These are phyloP conservation scores for Nakaseomyces delphensis DNA, from an alignment of 1,139 yeast genomes.

Conservation along the genomic window DNA sequence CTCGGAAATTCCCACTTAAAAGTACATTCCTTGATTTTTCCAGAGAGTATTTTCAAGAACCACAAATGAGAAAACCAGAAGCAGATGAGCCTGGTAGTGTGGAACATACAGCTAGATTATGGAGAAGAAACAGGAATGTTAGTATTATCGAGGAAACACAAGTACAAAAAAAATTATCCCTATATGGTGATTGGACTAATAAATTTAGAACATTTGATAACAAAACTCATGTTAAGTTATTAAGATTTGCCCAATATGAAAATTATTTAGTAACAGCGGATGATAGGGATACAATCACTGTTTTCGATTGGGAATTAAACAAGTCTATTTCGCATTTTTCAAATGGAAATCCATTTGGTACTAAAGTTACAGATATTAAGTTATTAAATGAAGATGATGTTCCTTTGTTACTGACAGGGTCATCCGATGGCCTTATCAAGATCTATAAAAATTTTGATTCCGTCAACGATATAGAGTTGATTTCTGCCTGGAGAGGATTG, in stretches of 20 bases:
- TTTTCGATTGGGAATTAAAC: constrained; percentile 79
- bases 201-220: constrained; percentile 57
- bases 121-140: constrained; percentile 90
- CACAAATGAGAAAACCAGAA: constrained; percentile 84
- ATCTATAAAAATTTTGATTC: constrained; percentile 72
- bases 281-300: constrained; percentile 72
- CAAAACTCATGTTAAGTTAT: constrained; percentile 66
- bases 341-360: constrained; percentile 79
- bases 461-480: constrained; percentile 46
- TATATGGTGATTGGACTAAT: constrained; percentile 79
- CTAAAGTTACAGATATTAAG: constrained; percentile 79
- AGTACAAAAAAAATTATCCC: constrained; percentile 74
- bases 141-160: constrained; percentile 80
- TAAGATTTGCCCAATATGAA: constrained; percentile 86
- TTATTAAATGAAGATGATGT: constrained; percentile 86
- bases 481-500: constrained; percentile 89
- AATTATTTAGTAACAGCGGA: constrained; percentile 73
- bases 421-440: constrained; percentile 88
- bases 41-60: constrained; percentile 91
- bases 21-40: constrained; percentile 83
- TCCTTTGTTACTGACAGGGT: constrained; percentile 77
- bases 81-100: constrained; percentile 90
- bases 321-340: constrained; percentile 58
- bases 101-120: constrained; percentile 70
- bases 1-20: constrained; percentile 40